Conservation (phyloP, 1,284 basidiomycete species). For the Cutaneotrichosporon cutaneum region DNA sequence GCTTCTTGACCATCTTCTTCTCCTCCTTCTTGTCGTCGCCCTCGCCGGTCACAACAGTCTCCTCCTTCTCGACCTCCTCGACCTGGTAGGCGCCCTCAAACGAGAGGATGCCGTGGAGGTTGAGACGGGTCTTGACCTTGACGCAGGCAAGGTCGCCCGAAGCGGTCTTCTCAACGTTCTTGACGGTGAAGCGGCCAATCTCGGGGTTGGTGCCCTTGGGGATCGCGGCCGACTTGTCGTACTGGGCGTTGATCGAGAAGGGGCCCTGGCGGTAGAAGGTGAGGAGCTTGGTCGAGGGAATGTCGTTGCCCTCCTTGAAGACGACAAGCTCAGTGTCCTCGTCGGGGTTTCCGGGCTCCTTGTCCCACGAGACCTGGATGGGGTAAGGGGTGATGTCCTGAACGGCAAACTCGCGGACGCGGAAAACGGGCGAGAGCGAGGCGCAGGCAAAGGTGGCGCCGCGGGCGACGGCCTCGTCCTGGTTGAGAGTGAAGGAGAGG, state of each 20-base stretch:
- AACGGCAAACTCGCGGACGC: conserved; percentile 85
- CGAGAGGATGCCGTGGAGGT: conserved; percentile 77
- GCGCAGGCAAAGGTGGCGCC: conserved; percentile 93
- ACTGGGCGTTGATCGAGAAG: conserved; percentile 81
- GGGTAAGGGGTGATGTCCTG: conserved; percentile 80
- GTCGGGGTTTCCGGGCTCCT: conserved; percentile 68
- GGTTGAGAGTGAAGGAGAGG: conserved; percentile 85
- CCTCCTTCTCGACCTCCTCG: conserved; percentile 74
- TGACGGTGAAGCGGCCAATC: conserved; percentile 75
- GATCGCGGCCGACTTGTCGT: conserved; percentile 66
- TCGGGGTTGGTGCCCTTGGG: conserved; percentile 79
- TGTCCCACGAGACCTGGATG: conserved; percentile 82
- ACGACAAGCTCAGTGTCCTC: conserved; percentile 86
- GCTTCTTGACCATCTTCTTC: conserved; percentile 61
- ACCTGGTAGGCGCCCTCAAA: conserved; percentile 77
- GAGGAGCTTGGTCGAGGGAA: conserved; percentile 89
- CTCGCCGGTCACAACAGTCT: conserved; percentile 57
- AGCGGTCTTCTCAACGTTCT: conserved; percentile 65
- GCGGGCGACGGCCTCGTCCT: conserved; percentile 89
- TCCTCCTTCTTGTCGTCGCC: conserved; percentile 67
- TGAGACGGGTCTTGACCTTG: conserved; percentile 84
- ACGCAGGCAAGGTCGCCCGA: conserved; percentile 73
- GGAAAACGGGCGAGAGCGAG: conserved; percentile 91
- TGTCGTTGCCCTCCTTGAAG: conserved; percentile 74
- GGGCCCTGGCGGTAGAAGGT: conserved; percentile 86